A percentile compares a stretch with the other conserved stretches of the same genome.
Evolutionary conservation across 306 rosid genomes (phyloP).

Genomic region (Quercus aquifolioides): DNA sequence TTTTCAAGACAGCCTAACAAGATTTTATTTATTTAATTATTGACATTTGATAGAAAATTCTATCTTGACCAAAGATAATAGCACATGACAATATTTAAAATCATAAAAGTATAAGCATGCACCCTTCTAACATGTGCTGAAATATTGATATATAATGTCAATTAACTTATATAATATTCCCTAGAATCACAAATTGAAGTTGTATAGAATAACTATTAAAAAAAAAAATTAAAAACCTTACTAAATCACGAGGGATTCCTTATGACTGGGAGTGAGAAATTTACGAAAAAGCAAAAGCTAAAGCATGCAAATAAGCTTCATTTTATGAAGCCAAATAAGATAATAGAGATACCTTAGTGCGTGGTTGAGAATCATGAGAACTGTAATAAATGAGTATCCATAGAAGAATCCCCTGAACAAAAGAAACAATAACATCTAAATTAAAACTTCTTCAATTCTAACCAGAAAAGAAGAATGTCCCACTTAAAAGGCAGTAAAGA

Average conservation of each 20-base stretch:
- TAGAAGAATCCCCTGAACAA: constrained; percentile 85
- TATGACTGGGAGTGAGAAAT: constrained; percentile 16
- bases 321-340: constrained; percentile 12
- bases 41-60: background rate
- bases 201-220: background rate
- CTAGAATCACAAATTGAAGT: background rate
- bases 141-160: background rate
- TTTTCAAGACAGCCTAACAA: background rate
- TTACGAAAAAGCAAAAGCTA: background rate
- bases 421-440: constrained; percentile 18
- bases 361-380: constrained; percentile 91
- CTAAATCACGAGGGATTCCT: background rate
- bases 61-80: background rate
- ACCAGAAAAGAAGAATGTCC: background rate
- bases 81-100: background rate
- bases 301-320: constrained; percentile 10
- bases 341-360: constrained; percentile 72
- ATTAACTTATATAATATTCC: too few relatives aligned
- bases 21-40: background rate
- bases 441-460: background rate
- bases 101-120: background rate
- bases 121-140: background rate
- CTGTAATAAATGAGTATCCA: constrained; percentile 82
- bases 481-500: constrained; percentile 15
- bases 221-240: background rate